These are phyloP conservation scores for Sutorius australiensis DNA, from an alignment of 768 basidiomycete species.

Conservation along the genomic window DNA sequence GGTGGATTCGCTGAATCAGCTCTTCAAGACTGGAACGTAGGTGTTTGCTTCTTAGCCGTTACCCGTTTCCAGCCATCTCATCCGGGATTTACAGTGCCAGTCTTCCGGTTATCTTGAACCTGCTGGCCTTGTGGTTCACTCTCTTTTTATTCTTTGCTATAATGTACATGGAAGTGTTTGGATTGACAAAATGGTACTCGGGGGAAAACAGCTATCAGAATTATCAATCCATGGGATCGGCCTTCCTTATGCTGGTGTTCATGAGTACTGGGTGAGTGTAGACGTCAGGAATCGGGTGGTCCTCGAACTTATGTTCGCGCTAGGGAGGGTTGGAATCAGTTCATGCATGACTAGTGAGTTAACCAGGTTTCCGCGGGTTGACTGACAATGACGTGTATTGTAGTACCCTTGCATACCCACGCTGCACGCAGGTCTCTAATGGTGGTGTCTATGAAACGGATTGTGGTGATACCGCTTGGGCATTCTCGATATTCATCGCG, in stretches of 20 bases:
- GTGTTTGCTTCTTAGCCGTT: slow-evolving; percentile 29
- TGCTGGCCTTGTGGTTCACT: slow-evolving; percentile 85
- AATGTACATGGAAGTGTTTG: slow-evolving; percentile 85
- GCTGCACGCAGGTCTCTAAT: slow-evolving; percentile 59
- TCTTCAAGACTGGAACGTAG: slow-evolving; percentile 95
- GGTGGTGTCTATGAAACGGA: slow-evolving; percentile 61
- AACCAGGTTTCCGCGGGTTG: neutral
- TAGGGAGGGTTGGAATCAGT: slow-evolving; percentile 95
- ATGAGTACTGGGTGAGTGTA: slow-evolving; percentile 83
- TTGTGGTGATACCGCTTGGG: slow-evolving; percentile 83
- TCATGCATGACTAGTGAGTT: slow-evolving; percentile 90
- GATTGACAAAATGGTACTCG: slow-evolving; percentile 80
- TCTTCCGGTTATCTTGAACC: slow-evolving; percentile 77
- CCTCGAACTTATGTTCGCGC: slow-evolving; percentile 5
- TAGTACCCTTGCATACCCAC: slow-evolving; percentile 73
- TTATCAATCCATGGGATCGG: slow-evolving; percentile 72
- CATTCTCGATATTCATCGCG: slow-evolving; percentile 82
- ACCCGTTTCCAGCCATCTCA: neutral
- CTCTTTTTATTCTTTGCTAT: slow-evolving; percentile 91
- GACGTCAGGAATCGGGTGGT: neutral
- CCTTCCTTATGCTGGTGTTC: slow-evolving; percentile 87
- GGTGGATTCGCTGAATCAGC: slow-evolving; percentile 82
- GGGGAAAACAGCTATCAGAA: slow-evolving; percentile 69
- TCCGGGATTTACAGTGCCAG: slow-evolving; percentile 54
- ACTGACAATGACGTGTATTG: neutral